Base-by-base conservation (phyloP, 257 asterid species). In the Nicotiana paniculata region DNA sequence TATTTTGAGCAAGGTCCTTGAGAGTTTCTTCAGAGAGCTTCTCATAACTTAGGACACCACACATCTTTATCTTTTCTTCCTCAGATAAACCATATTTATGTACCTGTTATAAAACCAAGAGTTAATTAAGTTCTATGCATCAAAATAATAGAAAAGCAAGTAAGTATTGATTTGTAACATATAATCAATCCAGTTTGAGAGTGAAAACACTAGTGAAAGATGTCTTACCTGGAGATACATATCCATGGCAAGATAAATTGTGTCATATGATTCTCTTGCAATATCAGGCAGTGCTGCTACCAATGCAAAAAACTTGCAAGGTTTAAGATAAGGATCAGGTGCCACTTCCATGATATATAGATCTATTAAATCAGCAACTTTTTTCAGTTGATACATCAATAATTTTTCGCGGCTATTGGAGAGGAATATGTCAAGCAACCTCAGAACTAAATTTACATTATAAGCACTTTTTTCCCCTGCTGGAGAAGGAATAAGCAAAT, bases 331-430 rank as follows among this genome's bases (percentile, higher is more conserved):
- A 9, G 89, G 90, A 86, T 93, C 97, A 55, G 97, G 95, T 15
- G 96, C 91, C 32, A 90, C 92, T 89, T 93, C 93, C 55, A 81
- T 83, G 26, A 90, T 85, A 85, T 89, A 93, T 66, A 67, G 79
- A 80, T 93, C 96, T 5, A 89, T 84, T 87, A 93, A 88, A 35
- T 9, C 2, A 24, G 85, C 91, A 79, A 89, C 95, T 87, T 85
- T 89, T 86, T 81, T 89, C 91, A 89, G 65, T n/a, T 86, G 82
- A 21, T 66, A 28, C 58, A 82, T 32, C 21, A 72, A 53, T 13
- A 53, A 48, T 21, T 30, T 10, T 6, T 80, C 59, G 54, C 79
- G 65, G 3, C 32, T 83, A 61, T 43, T 82, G 6, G 77, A 39
- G 8, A 85, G 67, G 39, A 89, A 93, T 8, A 55, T 43, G 77